These are phyloP conservation scores for Spinacia oleracea DNA, from an alignment of 179 eudicot genomes.

Conservation along the genomic window DNA sequence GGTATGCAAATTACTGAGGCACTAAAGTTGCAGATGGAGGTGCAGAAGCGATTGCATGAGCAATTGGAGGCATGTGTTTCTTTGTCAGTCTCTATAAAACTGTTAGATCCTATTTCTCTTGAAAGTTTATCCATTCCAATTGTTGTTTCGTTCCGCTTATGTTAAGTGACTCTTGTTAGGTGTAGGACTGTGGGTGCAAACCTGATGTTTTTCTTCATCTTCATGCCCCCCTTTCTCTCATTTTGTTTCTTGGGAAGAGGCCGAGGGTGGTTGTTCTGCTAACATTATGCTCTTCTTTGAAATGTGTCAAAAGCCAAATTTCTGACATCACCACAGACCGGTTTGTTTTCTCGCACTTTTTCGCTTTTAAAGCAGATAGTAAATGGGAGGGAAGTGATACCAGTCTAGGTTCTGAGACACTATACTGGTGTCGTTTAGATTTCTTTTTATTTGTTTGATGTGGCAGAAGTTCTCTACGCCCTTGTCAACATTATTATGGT, in stretches of 20 bases:
- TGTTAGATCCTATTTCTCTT: conserved; percentile 9
- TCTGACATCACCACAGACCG: background rate
- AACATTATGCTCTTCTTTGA: background rate
- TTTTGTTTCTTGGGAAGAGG: background rate
- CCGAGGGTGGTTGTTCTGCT: background rate
- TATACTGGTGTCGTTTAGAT: background rate
- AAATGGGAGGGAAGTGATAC: background rate
- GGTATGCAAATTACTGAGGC: conserved; percentile 14
- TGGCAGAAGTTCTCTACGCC: background rate
- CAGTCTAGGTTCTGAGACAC: background rate
- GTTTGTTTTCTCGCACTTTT: background rate
- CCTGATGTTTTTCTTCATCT: background rate
- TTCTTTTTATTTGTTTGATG: background rate
- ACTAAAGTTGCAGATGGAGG: conserved; percentile 14
- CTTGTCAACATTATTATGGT: too few relatives aligned
- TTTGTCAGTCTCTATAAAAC: conserved; percentile 14
- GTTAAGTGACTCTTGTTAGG: background rate
- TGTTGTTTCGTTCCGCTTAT: background rate
- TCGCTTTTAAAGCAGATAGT: background rate
- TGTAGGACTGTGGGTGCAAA: background rate
- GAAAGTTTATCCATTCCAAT: background rate
- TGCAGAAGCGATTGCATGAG: conserved; percentile 19
- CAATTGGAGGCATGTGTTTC: conserved; percentile 16
- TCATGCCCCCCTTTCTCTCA: background rate
- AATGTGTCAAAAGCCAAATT: background rate